phyloP scores from a whole-genome alignment of 2,329 filamentous ascomycete genomes.

The Colletotrichum spinosum region DNA sequence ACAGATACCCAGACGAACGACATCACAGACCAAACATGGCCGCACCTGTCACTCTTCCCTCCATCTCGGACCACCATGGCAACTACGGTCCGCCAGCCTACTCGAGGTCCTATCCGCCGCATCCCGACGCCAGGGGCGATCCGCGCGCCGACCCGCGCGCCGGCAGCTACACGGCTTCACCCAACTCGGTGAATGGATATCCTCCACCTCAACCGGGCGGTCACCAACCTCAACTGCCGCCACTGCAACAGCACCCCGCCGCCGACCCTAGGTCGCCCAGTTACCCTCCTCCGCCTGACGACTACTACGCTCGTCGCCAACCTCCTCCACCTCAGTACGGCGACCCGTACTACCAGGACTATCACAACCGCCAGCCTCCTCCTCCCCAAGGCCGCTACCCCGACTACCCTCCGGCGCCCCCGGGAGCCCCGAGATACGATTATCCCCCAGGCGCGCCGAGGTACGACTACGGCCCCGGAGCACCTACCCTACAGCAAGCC shows the following conservation, averaged over 20 bases:
- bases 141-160: slow-evolving; percentile 42
- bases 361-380: slow-evolving; percentile 49
- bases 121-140: slow-evolving; percentile 52
- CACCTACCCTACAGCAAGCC: slow-evolving; percentile 58
- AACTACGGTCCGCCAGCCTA: slow-evolving; percentile 49
- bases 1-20: slow-evolving; percentile 52
- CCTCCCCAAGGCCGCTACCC: slow-evolving; percentile 46
- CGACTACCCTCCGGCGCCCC: slow-evolving; percentile 46
- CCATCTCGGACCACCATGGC: slow-evolving; percentile 60
- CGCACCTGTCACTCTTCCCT: slow-evolving; percentile 59
- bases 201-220: slow-evolving; percentile 45
- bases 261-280: slow-evolving; percentile 36
- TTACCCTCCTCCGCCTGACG: slow-evolving; percentile 41
- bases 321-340: slow-evolving; percentile 45
- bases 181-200: slow-evolving; percentile 60
- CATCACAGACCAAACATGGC: slow-evolving; percentile 56
- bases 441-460: slow-evolving; percentile 40
- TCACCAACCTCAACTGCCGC: slow-evolving; percentile 34
- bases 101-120: slow-evolving; percentile 51
- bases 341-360: slow-evolving; percentile 49
- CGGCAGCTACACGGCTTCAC: slow-evolving; percentile 52
- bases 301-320: slow-evolving; percentile 47
- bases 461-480: slow-evolving; percentile 48
- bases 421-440: slow-evolving; percentile 36
- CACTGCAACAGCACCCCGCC: slow-evolving; percentile 25